phyloP scores from a whole-genome alignment of 2,329 filamentous ascomycete species.

The Scedosporium minutisporum region DNA sequence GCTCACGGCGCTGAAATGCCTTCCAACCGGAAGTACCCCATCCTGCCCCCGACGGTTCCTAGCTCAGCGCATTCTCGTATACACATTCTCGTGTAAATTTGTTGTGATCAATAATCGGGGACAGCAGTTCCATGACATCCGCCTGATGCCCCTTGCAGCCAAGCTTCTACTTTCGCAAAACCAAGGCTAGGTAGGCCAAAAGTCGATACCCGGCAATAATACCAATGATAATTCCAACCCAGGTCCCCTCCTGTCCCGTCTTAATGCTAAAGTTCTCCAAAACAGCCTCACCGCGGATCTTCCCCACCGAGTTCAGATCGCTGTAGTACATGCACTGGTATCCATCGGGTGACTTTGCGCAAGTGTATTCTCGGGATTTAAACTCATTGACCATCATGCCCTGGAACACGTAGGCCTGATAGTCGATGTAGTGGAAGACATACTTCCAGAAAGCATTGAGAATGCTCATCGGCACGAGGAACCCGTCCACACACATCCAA shows the following conservation, averaged over 20 bases:
- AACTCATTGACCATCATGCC: conserved; percentile 95
- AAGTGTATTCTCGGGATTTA: conserved; percentile 51
- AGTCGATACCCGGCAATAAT: conserved; percentile 68
- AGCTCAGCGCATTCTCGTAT: too few relatives aligned
- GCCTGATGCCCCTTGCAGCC: too few relatives aligned
- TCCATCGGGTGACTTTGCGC: conserved; percentile 27
- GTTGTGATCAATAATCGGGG: too few relatives aligned
- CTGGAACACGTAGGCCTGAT: conserved; percentile 78
- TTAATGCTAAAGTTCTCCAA: conserved; percentile 61
- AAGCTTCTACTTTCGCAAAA: neutral
- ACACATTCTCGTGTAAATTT: too few relatives aligned
- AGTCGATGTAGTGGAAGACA: conserved; percentile 82
- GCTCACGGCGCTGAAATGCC: too few relatives aligned
- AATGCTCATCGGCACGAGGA: conserved; percentile 62
- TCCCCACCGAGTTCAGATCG: conserved; percentile 51
- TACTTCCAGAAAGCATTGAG: conserved; percentile 82
- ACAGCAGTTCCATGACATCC: too few relatives aligned
- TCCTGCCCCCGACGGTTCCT: too few relatives aligned
- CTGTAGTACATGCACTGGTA: conserved; percentile 66
- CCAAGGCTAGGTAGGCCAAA: conserved; percentile 10
- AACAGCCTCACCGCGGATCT: conserved; percentile 62
- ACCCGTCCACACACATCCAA: conserved; percentile 82
- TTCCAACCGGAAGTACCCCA: too few relatives aligned
- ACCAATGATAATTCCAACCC: conserved; percentile 67
- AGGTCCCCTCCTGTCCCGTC: conserved; percentile 51